phyloP scores from a whole-genome alignment of 495 filamentous ascomycete species.

The Penicillium bovifimosum region DNA sequence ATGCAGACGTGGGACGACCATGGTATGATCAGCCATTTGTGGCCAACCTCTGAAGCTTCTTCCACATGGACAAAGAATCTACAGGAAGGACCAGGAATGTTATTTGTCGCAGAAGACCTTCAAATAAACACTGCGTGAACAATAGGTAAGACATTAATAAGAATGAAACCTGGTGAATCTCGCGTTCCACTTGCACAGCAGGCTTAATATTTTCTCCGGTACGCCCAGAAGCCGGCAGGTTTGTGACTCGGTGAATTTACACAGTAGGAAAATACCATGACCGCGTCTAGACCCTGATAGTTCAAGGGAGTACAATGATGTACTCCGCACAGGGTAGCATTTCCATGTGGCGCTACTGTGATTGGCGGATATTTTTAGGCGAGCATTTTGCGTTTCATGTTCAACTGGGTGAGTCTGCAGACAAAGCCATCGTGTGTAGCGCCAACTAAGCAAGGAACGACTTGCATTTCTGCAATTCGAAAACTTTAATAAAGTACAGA shows the following conservation, averaged over 20 bases:
- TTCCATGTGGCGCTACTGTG: neutral
- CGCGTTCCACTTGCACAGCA: too few relatives aligned
- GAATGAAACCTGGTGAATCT: too few relatives aligned
- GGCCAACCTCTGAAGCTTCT: too few relatives aligned
- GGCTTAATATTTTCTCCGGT: too few relatives aligned
- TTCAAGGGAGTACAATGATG: neutral
- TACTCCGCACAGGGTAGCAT: neutral
- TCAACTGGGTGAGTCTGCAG: neutral
- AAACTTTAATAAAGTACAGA: neutral
- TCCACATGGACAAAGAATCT: too few relatives aligned
- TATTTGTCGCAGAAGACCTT: too few relatives aligned
- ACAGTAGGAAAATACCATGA: neutral
- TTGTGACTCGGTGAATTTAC: neutral
- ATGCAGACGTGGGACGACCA: too few relatives aligned
- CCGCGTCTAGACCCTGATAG: neutral
- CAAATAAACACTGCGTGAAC: too few relatives aligned
- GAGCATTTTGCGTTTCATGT: constrained; percentile 1
- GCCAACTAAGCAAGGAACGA: neutral
- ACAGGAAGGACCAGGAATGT: too few relatives aligned
- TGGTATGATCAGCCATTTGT: too few relatives aligned
- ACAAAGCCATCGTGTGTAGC: neutral
- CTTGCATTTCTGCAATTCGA: neutral
- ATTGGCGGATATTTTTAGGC: constrained; percentile 3
- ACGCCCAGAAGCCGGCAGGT: neutral
- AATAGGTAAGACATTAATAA: too few relatives aligned